These are phyloP conservation scores for Hemileia vastatrix DNA, from an alignment of 1,284 basidiomycete genomes.

Conservation along the genomic window DNA sequence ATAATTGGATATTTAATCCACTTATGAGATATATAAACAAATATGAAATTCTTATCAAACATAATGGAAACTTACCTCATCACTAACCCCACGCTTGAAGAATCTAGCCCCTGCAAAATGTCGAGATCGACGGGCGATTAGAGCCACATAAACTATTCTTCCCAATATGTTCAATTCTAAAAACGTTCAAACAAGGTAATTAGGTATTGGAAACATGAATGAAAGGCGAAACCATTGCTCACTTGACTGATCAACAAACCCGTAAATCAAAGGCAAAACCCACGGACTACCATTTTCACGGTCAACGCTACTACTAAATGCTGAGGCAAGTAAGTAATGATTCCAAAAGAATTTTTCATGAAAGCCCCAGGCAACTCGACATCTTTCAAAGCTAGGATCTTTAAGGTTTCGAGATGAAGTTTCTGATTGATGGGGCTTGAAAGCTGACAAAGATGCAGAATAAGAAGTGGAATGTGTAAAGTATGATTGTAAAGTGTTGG, in stretches of 20 bases:
- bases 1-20: neutral
- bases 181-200: slow-evolving; percentile 1
- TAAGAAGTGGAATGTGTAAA: slow-evolving; percentile 54
- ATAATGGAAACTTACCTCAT: slow-evolving; percentile 54
- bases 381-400: slow-evolving; percentile 1
- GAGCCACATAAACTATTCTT: slow-evolving; percentile 78
- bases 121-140: slow-evolving; percentile 86
- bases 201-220: neutral
- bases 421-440: slow-evolving; percentile 18
- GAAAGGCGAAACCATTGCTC: slow-evolving; percentile 42
- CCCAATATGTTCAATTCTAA: slow-evolving; percentile 82
- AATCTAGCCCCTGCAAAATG: slow-evolving; percentile 95
- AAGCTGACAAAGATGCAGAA: slow-evolving; percentile 17
- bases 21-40: neutral
- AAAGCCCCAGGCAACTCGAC: slow-evolving; percentile 50
- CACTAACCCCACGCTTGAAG: slow-evolving; percentile 86
- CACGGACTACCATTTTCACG: slow-evolving; percentile 59
- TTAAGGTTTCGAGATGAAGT: slow-evolving; percentile 24
- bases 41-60: too few species aligned
- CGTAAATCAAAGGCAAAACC: slow-evolving; percentile 87
- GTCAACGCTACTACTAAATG: slow-evolving; percentile 47
- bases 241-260: slow-evolving; percentile 98
- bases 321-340: slow-evolving; percentile 68
- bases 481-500: slow-evolving; percentile 87
- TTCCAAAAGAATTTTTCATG: slow-evolving; percentile 96